Evolutionary conservation across 1,139 yeast genomes (phyloP), one percentile per base, ranked within the genome.

Genomic region (Spencermartinsiella ligniputridi): DNA sequence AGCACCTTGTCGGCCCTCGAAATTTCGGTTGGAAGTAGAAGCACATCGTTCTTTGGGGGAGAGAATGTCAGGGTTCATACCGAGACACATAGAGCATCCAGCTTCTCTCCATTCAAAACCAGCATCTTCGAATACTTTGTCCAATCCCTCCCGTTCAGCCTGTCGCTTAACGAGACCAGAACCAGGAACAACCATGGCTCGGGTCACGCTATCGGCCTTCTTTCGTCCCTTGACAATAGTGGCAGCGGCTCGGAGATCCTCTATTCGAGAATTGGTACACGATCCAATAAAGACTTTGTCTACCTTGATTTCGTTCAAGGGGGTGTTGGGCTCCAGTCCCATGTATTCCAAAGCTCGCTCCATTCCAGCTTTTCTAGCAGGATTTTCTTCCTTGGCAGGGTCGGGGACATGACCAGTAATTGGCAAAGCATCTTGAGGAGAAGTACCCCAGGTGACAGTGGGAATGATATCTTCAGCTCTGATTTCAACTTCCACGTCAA

Each of bases 101-200:
- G 98, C 97, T 72, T 92, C 98, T 74, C 98, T 84, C 98, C 98
- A 92, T 59, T 85, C 89, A 63, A 92, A 92, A 21, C 96, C 97
- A 46, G 98, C 97, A 42, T 79, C 88, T 60, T 75, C 80, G 60
- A 92, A 92, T 50, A 92, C 78, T 72, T 87, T 86, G 66, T 92
- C 94, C 47, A 92, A 76, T 44, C 98, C 98, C 71, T 92, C 98
- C 53, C 71, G 74, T 70, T 92, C 98, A 45, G 98, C 98, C 70
- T 88, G 95, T 49, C 72, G 72, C 70, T 90, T 92, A 54, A 92
- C 94, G 48, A 92, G 75, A 55, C 98, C 98, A 16, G 97, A 89
- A 41, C 98, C 98, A 43, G 98, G 98, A 44, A 92, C 98, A 47
- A 92, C 89, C 71, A 92, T 74, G 37, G 89, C 96, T 56, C 85